Base-by-base conservation (phyloP, 306 rosid genomes). In the Fragaria nilgerrensis region DNA sequence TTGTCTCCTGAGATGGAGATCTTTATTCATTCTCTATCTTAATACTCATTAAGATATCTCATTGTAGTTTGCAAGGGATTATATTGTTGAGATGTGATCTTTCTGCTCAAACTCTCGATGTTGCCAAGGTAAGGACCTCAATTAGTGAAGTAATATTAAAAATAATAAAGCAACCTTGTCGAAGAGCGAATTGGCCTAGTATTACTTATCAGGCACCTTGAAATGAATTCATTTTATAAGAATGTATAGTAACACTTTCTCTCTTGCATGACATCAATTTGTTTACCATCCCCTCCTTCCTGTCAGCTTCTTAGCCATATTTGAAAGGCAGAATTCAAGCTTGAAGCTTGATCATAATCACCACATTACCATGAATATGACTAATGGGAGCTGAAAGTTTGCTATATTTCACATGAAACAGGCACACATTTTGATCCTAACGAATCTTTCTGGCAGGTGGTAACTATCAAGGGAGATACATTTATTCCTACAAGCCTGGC, bases 41-140 rank as follows among this genome's bases (percentile, higher is more conserved):
- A 7, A 58, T 55, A 78, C 80, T 50, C 50, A 36, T 76, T 84
- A 59, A 78, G 73, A 45, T 44, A 32, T 77, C 29, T 29, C 17
- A 47, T 41, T 85, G 85, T 69, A 95, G 99, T 87, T 88, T 95
- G 87, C 96, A 85, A 82, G 99, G 97, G 80, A 85, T 95, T 83
- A 69, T 85, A 63, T 70, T 95, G 64, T 79, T 92, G 83, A 88
- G 82, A 65, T 89, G 91, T 75, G 81, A 89, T 86, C 77, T 84
- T 75, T 85, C 93, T 49, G 45, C 90, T 14, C 82, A 66, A 81
- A 83, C 86, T 36, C 90, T 92, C 66, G 78, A 88, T 59, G 81
- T 84, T 74, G 80, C 90, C 77, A 89, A 89, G 97, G 98, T 94
- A 81, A 69, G 82, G 37, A 47, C 76, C 77, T 62, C 37, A 29